These are phyloP conservation scores for Paramyrothecium sp. DNA, from an alignment of 2,329 filamentous ascomycete species.

Conservation along the genomic window DNA sequence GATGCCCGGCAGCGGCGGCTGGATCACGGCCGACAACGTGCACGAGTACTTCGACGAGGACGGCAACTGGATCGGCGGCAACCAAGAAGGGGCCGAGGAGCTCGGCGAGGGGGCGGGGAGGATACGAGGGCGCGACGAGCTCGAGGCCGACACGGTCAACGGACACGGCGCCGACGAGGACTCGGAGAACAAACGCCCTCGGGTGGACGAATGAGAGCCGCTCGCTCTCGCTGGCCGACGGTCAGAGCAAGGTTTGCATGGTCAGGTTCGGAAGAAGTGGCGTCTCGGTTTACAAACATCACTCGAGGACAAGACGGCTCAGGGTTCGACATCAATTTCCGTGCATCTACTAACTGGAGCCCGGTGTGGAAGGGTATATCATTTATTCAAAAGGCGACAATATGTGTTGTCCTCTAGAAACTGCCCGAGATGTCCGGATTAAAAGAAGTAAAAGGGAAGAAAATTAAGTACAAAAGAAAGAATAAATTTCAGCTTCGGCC, in stretches of 20 bases:
- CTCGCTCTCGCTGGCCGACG: neutral
- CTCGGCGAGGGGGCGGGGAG: slow-evolving; percentile 65
- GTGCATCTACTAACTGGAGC: neutral
- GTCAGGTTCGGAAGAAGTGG: slow-evolving; percentile 8
- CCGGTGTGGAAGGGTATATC: neutral
- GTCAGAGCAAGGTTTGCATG: neutral
- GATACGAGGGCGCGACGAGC: slow-evolving; percentile 52
- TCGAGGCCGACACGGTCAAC: slow-evolving; percentile 45
- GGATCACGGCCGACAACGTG: slow-evolving; percentile 93
- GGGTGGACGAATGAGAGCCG: slow-evolving; percentile 36
- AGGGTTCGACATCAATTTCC: no score
- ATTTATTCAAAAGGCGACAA: slow-evolving; percentile 2
- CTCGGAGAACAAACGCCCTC: slow-evolving; percentile 45
- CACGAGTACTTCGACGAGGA: slow-evolving; percentile 78
- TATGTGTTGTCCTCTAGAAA: slow-evolving; percentile 7
- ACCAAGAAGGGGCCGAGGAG: slow-evolving; percentile 39
- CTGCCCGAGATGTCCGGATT: neutral
- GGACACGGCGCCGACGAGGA: slow-evolving; percentile 36
- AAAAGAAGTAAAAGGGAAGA: slow-evolving; percentile 5
- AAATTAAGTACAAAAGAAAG: neutral
- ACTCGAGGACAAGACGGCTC: neutral
- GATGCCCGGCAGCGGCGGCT: slow-evolving; percentile 72
- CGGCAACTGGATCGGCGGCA: slow-evolving; percentile 70
- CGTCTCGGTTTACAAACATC: slow-evolving; percentile 15
- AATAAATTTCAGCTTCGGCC: neutral